Evolutionary conservation across 805 yeast species (phyloP), one percentile per base, ranked within the genome.

Genomic region (Pichia paraexigua): DNA sequence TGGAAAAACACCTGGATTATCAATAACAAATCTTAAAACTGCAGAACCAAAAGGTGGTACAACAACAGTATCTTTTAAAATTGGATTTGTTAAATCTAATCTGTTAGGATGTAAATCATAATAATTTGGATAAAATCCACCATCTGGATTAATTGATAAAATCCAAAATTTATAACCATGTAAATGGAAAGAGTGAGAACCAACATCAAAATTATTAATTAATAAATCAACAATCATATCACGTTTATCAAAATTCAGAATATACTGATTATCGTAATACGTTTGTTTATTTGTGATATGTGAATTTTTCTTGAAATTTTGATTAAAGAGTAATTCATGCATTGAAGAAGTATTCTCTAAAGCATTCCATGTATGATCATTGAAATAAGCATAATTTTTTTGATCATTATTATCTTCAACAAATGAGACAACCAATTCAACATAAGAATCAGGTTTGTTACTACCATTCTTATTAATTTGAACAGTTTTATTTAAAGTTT

Each of bases 1-100:
- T 65, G 83, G 78, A 96, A 97, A 90, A 25, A 88, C 90, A 69
- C 97, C 97, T 27, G 97, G 97, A 68, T 90, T 89, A 65, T 86
- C 84, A 45, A 96, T 92, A 59, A 76, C 77, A 74, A 88, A 88
- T 62, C 97, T 77, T 51, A 90, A 60, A 28, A 87, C 89, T 60
- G 87, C 74, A 71, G 84, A 82, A 2, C 95, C 88, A 63, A 83
- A 84, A 21, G 91, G 87, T 61, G 79, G 75, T 41, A 85, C 85
- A 59, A 78, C 80, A 11, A 83, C 74, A 6, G 87, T 80, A 64
- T 90, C 97, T 70, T 97, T 80, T 47, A 78, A 71, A 81, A 87
- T 78, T 12, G 49, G 45, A 45, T 53, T 41, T 40, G 51, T 50
- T 11, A 51, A 40, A 44, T 47, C 48, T 28, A 51, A 24, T 30